Conservation (phyloP, 2,329 filamentous ascomycete species). For the Fusarium verrucosum region DNA sequence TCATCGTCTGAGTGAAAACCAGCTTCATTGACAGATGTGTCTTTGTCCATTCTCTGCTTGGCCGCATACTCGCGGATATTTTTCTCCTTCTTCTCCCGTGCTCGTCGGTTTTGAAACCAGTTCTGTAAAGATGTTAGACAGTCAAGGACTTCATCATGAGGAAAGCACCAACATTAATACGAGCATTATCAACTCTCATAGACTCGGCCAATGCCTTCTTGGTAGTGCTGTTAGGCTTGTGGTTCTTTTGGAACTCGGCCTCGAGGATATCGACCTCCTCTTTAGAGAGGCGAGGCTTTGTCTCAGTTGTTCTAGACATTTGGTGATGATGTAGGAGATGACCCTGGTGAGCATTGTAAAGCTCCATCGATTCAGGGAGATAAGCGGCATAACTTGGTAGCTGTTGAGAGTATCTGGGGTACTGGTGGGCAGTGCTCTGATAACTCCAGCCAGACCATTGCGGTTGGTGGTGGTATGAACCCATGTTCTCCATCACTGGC, state of each 20-base stretch:
- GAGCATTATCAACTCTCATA: conserved; percentile 69
- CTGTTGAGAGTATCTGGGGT: conserved; percentile 47
- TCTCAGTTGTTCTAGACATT: conserved; percentile 55
- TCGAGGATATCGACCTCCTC: conserved; percentile 69
- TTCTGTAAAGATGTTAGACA: conserved; percentile 60
- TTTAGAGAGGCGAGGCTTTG: conserved; percentile 65
- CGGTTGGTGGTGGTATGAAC: conserved; percentile 48
- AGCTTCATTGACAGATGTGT: conserved; percentile 41
- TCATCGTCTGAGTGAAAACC: conserved; percentile 44
- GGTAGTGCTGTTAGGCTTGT: conserved; percentile 69
- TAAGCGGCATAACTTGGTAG: conserved; percentile 50
- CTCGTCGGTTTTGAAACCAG: conserved; percentile 74
- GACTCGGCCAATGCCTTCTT: conserved; percentile 69
- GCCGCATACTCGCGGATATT: conserved; percentile 58
- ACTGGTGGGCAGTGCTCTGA: conserved; percentile 44
- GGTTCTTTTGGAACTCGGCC: conserved; percentile 69
- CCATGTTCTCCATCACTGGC: conserved; percentile 46
- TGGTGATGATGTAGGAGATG: conserved; percentile 52
- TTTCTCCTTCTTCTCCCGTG: conserved; percentile 71
- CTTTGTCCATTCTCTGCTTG: conserved; percentile 51
- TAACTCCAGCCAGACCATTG: conserved; percentile 52
- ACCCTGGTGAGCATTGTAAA: conserved; percentile 51
- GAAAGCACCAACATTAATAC: conserved; percentile 65
- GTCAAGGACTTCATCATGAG: not conserved
- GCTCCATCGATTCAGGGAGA: conserved; percentile 52